Evolutionary conservation across 2,329 filamentous ascomycete genomes (phyloP).

Genomic region (Verticillium albo-atrum): DNA sequence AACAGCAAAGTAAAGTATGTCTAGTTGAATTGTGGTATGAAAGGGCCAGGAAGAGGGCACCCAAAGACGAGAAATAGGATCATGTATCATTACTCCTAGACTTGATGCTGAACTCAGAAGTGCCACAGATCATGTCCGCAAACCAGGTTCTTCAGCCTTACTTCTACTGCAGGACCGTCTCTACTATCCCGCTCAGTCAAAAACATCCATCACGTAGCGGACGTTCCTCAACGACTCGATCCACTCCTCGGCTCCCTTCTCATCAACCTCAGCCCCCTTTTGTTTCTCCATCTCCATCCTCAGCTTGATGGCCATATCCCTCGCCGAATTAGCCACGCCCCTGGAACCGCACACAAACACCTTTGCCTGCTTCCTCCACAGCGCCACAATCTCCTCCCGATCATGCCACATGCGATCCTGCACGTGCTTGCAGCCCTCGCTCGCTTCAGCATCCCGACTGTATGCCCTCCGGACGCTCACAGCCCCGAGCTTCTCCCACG

Average conservation of each 20-base stretch:
- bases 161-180: too few relatives aligned
- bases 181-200: too few relatives aligned
- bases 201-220: constrained; percentile 57
- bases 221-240: constrained; percentile 48
- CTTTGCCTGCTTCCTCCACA: constrained; percentile 37
- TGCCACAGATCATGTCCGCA: too few relatives aligned
- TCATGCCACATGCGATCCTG: constrained; percentile 37
- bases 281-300: constrained; percentile 18
- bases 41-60: too few relatives aligned
- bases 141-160: too few relatives aligned
- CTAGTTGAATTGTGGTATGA: too few relatives aligned
- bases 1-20: too few relatives aligned
- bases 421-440: constrained; percentile 43
- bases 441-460: constrained; percentile 31
- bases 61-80: too few relatives aligned
- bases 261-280: constrained; percentile 22
- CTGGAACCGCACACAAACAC: constrained; percentile 59
- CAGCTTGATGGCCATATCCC: constrained; percentile 20
- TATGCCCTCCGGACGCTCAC: constrained; percentile 59
- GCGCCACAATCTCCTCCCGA: constrained; percentile 19
- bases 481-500: constrained; percentile 39
- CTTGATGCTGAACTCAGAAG: too few relatives aligned
- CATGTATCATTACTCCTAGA: too few relatives aligned
- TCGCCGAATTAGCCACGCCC: constrained; percentile 35
- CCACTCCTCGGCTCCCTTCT: constrained; percentile 39